Conservation (phyloP, 352 stramenopile species). For the Pythium insidiosum region DNA sequence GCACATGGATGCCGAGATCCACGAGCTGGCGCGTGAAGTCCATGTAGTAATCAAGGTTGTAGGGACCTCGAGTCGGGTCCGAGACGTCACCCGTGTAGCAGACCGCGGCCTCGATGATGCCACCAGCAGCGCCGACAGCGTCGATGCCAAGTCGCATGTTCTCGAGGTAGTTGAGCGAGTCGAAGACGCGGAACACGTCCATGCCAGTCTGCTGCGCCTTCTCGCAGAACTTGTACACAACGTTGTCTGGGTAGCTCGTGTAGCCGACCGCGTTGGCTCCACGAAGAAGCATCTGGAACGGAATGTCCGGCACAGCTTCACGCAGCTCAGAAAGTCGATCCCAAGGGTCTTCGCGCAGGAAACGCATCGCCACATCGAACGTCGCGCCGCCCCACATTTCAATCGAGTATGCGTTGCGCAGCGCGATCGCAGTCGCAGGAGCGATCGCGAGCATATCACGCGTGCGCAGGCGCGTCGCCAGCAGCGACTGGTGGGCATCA, state of each 20-base stretch:
- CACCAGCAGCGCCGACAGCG: slow-evolving; percentile 90
- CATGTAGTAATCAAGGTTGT: slow-evolving; percentile 97
- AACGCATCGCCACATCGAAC: slow-evolving; percentile 97
- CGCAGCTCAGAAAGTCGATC: slow-evolving; percentile 88
- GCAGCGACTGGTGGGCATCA: slow-evolving; percentile 96
- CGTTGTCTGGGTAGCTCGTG: slow-evolving; percentile 96
- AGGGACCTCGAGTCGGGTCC: slow-evolving; percentile 82
- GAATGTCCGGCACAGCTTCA: slow-evolving; percentile 93
- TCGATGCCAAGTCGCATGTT: slow-evolving; percentile 97
- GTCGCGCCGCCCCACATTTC: slow-evolving; percentile 98
- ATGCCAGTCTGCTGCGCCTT: slow-evolving; percentile 92
- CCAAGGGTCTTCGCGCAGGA: slow-evolving; percentile 96
- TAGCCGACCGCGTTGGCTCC: slow-evolving; percentile 96
- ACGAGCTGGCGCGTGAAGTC: slow-evolving; percentile 91
- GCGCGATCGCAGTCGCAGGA: slow-evolving; percentile 85
- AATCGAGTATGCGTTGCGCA: slow-evolving; percentile 93
- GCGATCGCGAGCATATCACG: slow-evolving; percentile 96
- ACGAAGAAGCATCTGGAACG: slow-evolving; percentile 97
- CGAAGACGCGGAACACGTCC: slow-evolving; percentile 98
- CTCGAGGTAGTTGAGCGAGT: slow-evolving; percentile 98
- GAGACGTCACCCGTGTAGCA: slow-evolving; percentile 98
- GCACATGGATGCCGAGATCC: slow-evolving; percentile 91
- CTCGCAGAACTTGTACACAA: slow-evolving; percentile 96
- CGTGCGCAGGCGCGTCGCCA: slow-evolving; percentile 95
- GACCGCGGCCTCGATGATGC: slow-evolving; percentile 94